Percentiles rank a stretch among this genome's conserved stretches.
phyloP scores from a whole-genome alignment of 805 yeast genomes.

The Wickerhamiella musiphila region DNA sequence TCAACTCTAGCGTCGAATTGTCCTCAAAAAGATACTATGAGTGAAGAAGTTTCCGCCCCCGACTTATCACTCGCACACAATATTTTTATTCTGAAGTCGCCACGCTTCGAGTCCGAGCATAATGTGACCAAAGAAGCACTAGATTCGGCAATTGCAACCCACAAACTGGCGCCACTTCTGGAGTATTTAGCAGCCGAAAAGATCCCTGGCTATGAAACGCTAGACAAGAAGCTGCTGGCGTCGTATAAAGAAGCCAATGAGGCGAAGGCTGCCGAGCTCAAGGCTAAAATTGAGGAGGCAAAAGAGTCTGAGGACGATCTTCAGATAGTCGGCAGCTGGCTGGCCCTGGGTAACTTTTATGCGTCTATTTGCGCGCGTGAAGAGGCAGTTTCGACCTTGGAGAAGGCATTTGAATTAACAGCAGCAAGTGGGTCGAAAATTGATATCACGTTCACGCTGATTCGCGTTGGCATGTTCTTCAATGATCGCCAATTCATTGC shows the following conservation, averaged over 20 bases:
- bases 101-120: slow-evolving; percentile 25
- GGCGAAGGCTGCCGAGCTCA: slow-evolving; percentile 31
- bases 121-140: slow-evolving; percentile 31
- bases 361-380: slow-evolving; percentile 66
- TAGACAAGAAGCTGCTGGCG: slow-evolving; percentile 44
- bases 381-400: slow-evolving; percentile 48
- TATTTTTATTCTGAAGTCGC: slow-evolving; percentile 43
- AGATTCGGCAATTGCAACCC: slow-evolving; percentile 34
- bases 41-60: slow-evolving; percentile 44
- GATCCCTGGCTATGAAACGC: slow-evolving; percentile 27
- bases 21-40: too few relatives aligned
- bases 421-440: slow-evolving; percentile 83
- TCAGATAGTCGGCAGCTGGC: slow-evolving; percentile 61
- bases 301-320: slow-evolving; percentile 74
- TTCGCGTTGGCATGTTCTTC: slow-evolving; percentile 80
- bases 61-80: slow-evolving; percentile 68
- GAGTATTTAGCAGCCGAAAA: slow-evolving; percentile 39
- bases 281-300: slow-evolving; percentile 33
- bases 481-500: slow-evolving; percentile 56
- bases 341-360: slow-evolving; percentile 73
- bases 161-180: slow-evolving; percentile 72
- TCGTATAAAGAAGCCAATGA: slow-evolving; percentile 36
- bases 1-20: too few relatives aligned
- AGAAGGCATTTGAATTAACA: slow-evolving; percentile 58
- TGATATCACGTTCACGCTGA: slow-evolving; percentile 64